phyloP scores from a whole-genome alignment of 345 rosid genomes.

The Lenwebbia sp. region DNA sequence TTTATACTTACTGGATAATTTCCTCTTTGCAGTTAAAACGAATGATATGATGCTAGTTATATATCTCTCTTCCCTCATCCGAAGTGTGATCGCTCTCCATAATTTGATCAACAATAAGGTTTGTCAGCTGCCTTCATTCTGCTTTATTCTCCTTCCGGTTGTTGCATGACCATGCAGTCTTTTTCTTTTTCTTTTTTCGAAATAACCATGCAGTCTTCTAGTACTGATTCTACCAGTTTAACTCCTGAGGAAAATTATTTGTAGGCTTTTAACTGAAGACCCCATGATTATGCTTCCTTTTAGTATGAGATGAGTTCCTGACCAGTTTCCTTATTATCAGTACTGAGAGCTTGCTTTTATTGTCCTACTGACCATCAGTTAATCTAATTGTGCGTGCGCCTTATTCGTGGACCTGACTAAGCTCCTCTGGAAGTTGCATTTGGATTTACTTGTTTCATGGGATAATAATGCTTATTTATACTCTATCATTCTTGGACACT shows the following conservation, averaged over 20 bases:
- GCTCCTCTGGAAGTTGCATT: not conserved
- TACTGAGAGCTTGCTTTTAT: not conserved
- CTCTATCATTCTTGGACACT: not conserved
- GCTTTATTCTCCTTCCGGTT: too few species aligned
- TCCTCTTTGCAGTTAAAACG: slow-evolving; percentile 56
- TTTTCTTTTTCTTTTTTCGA: not conserved
- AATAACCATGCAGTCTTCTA: not conserved
- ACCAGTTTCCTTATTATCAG: not conserved
- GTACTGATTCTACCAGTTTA: not conserved
- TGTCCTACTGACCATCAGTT: not conserved
- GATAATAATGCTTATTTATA: not conserved
- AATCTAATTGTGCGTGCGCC: not conserved
- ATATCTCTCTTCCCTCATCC: slow-evolving; percentile 67
- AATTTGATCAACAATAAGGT: slow-evolving; percentile 97
- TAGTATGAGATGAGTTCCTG: not conserved
- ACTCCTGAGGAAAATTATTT: not conserved
- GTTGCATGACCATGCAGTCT: not conserved
- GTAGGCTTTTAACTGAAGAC: not conserved
- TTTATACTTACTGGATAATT: not conserved
- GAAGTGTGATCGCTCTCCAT: slow-evolving; percentile 86
- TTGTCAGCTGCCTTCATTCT: not conserved
- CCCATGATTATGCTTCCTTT: not conserved
- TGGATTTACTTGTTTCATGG: not conserved
- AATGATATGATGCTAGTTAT: slow-evolving; percentile 89
- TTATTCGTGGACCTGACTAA: not conserved